Base-by-base conservation (phyloP, 140 eudicot genomes). In the Cichorium intybus region DNA sequence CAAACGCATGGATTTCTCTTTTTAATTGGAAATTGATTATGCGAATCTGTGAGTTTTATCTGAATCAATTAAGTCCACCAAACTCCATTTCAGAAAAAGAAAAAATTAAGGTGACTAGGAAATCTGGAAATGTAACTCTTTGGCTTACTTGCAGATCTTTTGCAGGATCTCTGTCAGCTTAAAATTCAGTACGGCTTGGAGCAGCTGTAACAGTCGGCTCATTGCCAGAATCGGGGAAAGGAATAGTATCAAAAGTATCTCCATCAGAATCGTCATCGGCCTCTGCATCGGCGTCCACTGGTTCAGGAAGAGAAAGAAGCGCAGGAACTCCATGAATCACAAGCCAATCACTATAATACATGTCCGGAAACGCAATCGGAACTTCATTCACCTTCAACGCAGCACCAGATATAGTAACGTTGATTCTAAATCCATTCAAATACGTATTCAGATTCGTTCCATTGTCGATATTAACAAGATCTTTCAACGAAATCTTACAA, bases 311-410 rank as follows among this genome's bases (percentile, higher is more conserved):
- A 31, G 66, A 31, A 59, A 82, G 55, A 23, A 18, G 41, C 16
- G 72, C 49, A 66, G 35, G 17, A 14, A 80, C 34, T 23, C 90
- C 90, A 53, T 86, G 95, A 68, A 86, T 73, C 56, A 68, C 85
- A 50, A 86, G 71, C 85, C 81, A 55, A 17, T 77, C 87, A 28
- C 72, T 70, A 26, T 66, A 56, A 43, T 80, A 77, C 85, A 86
- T 52, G 6, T 80, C 81, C 27, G 87, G 87, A 54, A 68, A 75
- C 3, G 77, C 70, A 41, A 80, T 48, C 43, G 57, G 61, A 54
- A 75, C 87, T 24, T 74, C 84, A 68, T 86, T 86, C 60, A 72
- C 77, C 87, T 43, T 68, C 62, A 75, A 29, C 3, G 21, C 29
- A 28, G 14, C 74, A 64, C 71, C 73, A 14, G 69, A 68, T 56